These are phyloP conservation scores for Pestalotiopsis sp. DNA, from an alignment of 2,329 filamentous ascomycete species.

Conservation along the genomic window DNA sequence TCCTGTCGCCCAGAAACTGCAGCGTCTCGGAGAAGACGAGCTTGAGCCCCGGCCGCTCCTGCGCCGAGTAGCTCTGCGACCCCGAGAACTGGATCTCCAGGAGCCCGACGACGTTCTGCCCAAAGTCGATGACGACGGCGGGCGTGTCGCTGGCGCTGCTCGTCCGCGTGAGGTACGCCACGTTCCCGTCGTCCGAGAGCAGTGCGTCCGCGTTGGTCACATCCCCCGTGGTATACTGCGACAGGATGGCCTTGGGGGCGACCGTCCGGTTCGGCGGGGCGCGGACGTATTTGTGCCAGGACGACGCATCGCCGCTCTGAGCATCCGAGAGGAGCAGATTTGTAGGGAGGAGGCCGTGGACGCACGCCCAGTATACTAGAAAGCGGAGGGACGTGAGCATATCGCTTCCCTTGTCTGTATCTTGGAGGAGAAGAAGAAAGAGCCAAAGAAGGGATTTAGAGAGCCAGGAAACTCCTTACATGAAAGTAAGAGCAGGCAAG, in stretches of 20 bases:
- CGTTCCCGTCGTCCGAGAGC: constrained; percentile 22
- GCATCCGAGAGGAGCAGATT: background rate
- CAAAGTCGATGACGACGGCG: constrained; percentile 51
- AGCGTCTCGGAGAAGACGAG: constrained; percentile 52
- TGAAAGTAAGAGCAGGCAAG: background rate
- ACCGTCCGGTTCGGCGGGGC: constrained; percentile 35
- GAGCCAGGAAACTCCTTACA: background rate
- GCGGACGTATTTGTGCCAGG: constrained; percentile 43
- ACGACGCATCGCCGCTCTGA: constrained; percentile 19
- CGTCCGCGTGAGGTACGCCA: constrained; percentile 35
- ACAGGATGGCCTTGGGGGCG: constrained; percentile 33
- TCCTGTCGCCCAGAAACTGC: constrained; percentile 43
- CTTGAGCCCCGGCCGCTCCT: constrained; percentile 41
- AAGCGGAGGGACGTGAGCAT: constrained; percentile 8
- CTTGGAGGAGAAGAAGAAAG: background rate
- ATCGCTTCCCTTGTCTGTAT: background rate
- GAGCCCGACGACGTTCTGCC: constrained; percentile 47
- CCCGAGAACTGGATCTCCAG: constrained; percentile 45
- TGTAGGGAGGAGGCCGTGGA: constrained; percentile 10
- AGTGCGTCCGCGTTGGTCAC: constrained; percentile 41
- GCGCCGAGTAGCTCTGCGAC: constrained; percentile 23
- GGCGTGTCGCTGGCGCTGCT: constrained; percentile 28
- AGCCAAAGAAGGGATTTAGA: background rate
- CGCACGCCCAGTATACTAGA: constrained; percentile 10
- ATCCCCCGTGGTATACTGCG: constrained; percentile 36